Base-by-base conservation (phyloP, 1,284 basidiomycete genomes). In the Porodaedalea pini region DNA sequence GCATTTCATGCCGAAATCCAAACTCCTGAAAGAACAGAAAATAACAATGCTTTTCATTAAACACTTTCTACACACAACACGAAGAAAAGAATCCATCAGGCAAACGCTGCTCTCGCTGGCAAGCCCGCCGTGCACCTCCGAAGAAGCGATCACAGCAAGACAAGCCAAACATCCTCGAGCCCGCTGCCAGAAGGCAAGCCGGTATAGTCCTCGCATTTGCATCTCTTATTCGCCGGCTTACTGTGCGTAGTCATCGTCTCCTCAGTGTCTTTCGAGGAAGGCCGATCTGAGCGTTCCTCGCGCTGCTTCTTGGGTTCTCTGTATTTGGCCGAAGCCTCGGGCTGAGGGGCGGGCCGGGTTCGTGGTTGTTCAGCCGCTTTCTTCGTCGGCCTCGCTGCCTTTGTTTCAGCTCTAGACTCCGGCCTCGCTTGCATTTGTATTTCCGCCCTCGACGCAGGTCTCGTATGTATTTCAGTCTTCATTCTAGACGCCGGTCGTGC, bases 151-250 rank as follows among this genome's bases (percentile, higher is more conserved):
- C n/a, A 60, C n/a, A 65, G 51, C 23, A 59, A 62, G 52, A 68
- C 66, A 52, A 71, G 70, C 80, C 83, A 82, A 86, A 88, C 86
- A 79, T 88, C 86, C 80, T 88, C 85, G 85, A 86, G 79, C 78
- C 69, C 66, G 59, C 64, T 58, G 7, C 53, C 4, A 29, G 23
- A 43, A 51, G 39, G 48, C 32, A 57, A 50, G 65, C 13, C 7
- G 32, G 56, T 40, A 57, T 51, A 43, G 83, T 88, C 86, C 86
- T 88, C 86, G 36, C 36, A 8, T 37, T 37, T n/a, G 10, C 8
- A 37, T n/a, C 8, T 37, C 36, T 37, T 8, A 8, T 37, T 37
- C 36, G 10, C 8, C n/a, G 10, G 36, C 36, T 37, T 37, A n/a
- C 8, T 37, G 8, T 37, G 36, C 36, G 10, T n/a, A 8, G 8